Conservation (phyloP, 495 filamentous ascomycete species). For the Trichoderma gamsii region DNA sequence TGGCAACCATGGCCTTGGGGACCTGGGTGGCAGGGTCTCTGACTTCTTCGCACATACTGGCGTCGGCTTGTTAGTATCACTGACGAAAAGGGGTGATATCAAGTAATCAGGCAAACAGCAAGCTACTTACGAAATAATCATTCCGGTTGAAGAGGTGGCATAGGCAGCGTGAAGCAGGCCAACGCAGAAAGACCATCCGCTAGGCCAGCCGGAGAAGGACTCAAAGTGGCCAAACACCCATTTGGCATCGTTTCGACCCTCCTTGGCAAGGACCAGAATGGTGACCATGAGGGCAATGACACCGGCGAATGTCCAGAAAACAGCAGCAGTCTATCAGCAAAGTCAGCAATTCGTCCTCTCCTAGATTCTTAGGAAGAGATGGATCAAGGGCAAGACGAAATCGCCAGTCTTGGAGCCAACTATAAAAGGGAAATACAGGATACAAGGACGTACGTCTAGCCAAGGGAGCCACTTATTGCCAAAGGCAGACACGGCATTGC, state of each 20-base stretch:
- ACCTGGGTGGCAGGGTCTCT: slow-evolving; percentile 42
- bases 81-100: neutral
- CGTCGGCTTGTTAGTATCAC: neutral
- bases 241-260: slow-evolving; percentile 34
- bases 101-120: neutral
- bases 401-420: neutral
- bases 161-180: slow-evolving; percentile 45
- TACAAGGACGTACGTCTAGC: slow-evolving; percentile 41
- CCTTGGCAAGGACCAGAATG: slow-evolving; percentile 39
- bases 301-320: slow-evolving; percentile 46
- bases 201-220: slow-evolving; percentile 41
- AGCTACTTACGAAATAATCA: slow-evolving; percentile 42
- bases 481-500: slow-evolving; percentile 49
- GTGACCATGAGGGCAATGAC: slow-evolving; percentile 40
- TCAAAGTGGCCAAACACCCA: slow-evolving; percentile 43
- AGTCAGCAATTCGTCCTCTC: neutral
- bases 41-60: slow-evolving; percentile 47
- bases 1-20: slow-evolving; percentile 47
- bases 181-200: slow-evolving; percentile 44
- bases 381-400: neutral
- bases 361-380: neutral
- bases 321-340: slow-evolving; percentile 38
- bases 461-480: slow-evolving; percentile 51
- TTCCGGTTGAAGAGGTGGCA: slow-evolving; percentile 47
- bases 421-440: neutral